Evolutionary conservation across 257 asterid species (phyloP).

Genomic region (Ballota nigra): DNA sequence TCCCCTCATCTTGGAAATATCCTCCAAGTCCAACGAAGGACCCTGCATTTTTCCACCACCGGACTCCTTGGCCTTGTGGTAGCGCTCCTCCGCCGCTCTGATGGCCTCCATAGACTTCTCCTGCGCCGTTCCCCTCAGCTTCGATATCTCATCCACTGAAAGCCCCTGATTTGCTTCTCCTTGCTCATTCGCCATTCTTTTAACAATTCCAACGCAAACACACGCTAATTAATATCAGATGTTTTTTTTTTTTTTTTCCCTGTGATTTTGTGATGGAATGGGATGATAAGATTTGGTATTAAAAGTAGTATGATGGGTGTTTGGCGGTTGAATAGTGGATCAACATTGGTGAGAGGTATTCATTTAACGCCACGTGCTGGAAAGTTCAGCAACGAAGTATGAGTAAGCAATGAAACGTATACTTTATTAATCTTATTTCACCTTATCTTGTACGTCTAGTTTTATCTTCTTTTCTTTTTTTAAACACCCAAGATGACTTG

Average conservation of each 20-base stretch:
- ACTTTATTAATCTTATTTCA: too few relatives aligned
- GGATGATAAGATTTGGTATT: background rate
- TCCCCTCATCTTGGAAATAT: slow-evolving; percentile 42
- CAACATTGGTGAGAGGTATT: slow-evolving; percentile 3
- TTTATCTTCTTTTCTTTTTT: too few relatives aligned
- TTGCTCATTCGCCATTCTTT: slow-evolving; percentile 39
- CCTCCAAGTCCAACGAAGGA: too few relatives aligned
- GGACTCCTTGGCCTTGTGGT: background rate
- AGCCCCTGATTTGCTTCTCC: slow-evolving; percentile 26
- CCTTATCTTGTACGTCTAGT: too few relatives aligned
- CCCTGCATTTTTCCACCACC: too few relatives aligned
- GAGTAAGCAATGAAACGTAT: slow-evolving; percentile 20
- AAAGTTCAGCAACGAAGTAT: background rate
- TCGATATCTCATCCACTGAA: slow-evolving; percentile 24
- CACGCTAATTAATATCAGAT: background rate
- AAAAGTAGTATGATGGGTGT: background rate
- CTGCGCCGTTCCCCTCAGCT: too few relatives aligned
- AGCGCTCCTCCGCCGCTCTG: background rate
- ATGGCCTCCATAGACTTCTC: background rate
- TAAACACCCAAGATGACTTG: too few relatives aligned
- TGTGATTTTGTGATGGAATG: background rate
- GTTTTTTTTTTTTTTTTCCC: background rate
- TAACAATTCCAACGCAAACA: background rate
- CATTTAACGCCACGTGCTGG: slow-evolving; percentile 21
- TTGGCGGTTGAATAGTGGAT: slow-evolving; percentile 25